Percentiles rank a stretch among this genome's conserved stretches.
These are phyloP conservation scores for Aegilops longissima DNA, from an alignment of 176 grass and related monocot species.

Conservation along the genomic window DNA sequence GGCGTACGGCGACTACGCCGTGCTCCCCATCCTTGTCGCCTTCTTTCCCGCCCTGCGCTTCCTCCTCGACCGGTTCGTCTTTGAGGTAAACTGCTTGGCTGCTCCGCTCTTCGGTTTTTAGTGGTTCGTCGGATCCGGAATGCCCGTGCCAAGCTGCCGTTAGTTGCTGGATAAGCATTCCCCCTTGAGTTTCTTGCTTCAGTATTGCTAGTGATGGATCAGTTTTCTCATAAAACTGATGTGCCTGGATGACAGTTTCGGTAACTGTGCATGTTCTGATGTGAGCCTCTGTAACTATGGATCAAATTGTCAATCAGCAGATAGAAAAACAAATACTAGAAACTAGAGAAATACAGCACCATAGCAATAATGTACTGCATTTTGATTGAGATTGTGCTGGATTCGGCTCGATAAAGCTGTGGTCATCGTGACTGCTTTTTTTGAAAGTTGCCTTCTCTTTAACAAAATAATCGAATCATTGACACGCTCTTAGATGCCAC, in stretches of 20 bases:
- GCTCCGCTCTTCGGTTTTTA: not conserved
- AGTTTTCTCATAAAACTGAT: not conserved
- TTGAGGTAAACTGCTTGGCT: slow-evolving; percentile 61
- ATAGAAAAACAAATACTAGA: not conserved
- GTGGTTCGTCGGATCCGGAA: slow-evolving; percentile 3
- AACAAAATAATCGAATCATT: not conserved
- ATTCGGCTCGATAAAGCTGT: not conserved
- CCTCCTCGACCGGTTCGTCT: slow-evolving; percentile 81
- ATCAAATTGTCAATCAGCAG: not conserved
- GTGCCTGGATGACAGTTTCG: not conserved
- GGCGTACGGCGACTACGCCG: slow-evolving; percentile 62
- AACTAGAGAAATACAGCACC: not conserved
- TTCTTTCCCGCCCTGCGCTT: slow-evolving; percentile 86
- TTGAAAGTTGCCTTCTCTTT: not conserved
- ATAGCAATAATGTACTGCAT: not conserved
- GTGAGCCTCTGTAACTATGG: not conserved
- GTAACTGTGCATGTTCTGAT: not conserved
- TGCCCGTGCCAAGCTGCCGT: slow-evolving; percentile 1
- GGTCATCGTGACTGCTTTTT: not conserved
- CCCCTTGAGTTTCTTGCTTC: not conserved
- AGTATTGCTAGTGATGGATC: not conserved
- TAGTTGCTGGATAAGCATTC: not conserved
- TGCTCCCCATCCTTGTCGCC: slow-evolving; percentile 73
- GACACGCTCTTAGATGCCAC: slow-evolving; percentile 4
- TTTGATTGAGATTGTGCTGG: not conserved